These are phyloP conservation scores for Golubevia sp. DNA, from an alignment of 1,284 basidiomycete species.

Conservation along the genomic window DNA sequence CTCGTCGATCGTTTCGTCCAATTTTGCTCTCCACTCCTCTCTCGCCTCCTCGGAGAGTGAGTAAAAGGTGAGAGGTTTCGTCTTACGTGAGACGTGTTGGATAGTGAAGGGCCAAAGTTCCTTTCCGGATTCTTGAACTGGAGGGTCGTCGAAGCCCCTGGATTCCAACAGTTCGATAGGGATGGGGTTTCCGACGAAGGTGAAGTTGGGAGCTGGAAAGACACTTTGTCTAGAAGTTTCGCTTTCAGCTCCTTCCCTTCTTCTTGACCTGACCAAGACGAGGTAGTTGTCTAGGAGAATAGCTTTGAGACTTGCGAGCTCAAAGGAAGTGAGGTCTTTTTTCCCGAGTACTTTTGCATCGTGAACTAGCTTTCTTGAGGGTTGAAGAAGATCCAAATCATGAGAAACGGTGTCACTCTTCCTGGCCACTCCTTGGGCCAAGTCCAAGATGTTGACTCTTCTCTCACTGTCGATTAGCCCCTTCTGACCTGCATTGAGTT, in stretches of 20 bases:
- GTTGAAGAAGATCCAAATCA: conserved; percentile 45
- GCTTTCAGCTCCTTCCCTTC: too few relatives aligned
- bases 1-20: too few relatives aligned
- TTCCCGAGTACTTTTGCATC: conserved; percentile 43
- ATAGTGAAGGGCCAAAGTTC: too few relatives aligned
- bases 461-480: conserved; percentile 46
- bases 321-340: conserved; percentile 31
- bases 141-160: conserved; percentile 40
- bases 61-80: too few relatives aligned
- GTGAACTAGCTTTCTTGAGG: conserved; percentile 44
- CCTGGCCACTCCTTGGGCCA: conserved; percentile 36
- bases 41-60: too few relatives aligned
- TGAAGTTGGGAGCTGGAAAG: conserved; percentile 19
- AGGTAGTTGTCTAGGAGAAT: conserved; percentile 57
- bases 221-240: too few relatives aligned
- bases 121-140: conserved; percentile 39
- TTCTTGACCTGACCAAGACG: conserved; percentile 45
- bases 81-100: too few relatives aligned
- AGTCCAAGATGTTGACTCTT: conserved; percentile 49
- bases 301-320: conserved; percentile 51
- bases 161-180: conserved; percentile 48
- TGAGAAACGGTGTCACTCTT: conserved; percentile 34
- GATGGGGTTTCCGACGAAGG: conserved; percentile 49
- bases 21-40: too few relatives aligned
- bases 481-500: conserved; percentile 46